Evolutionary conservation across 805 yeast genomes (phyloP), one percentile per base, ranked within the genome.

Genomic region (Kuraishia hungarica): DNA sequence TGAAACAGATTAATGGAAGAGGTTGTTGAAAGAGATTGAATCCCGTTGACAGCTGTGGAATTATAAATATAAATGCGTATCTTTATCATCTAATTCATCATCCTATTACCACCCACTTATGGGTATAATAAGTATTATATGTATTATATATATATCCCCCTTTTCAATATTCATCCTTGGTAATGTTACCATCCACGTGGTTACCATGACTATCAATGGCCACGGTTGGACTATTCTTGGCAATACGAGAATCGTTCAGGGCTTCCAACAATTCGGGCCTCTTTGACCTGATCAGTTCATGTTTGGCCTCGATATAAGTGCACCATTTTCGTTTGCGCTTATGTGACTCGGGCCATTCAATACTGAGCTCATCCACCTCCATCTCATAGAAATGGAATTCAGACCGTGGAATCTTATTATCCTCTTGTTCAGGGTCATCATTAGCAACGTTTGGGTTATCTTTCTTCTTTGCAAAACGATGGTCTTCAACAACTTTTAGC

Each of bases 351-450:
- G 99, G 99, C 87, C 92, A 94, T 23, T 67, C 75, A 1, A 73
- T 77, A 49, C 77, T 77, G 57, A 88, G 72, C 53, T 78, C 72
- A 17, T 68, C 77, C 1, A 86, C 82, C 17, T 67, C 64, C 87
- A 93, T 77, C 67, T 93, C 96, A 67, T 78, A 94, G 66, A 93
- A 87, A 66, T 91, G 94, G 64, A 85, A 93, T 67, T 90, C 96
- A n/a, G 92, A 77, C 58, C 88, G 75, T 1, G 97, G 96, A 39
- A 70, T 70, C 47, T 59, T 59, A 7, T 59, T n/a, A n/a, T n/a
- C n/a, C n/a, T n/a, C 56, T 2, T 67, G 67, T 39, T 69, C 71
- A 17, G 61, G 54, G 6, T 39, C 51, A 7, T 53, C 28, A 51
- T 54, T 55, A 6, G 58, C 58, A 15, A 61, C 51, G 39, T 64